These are phyloP conservation scores for Leptographium procerum DNA, from an alignment of 2,329 filamentous ascomycete genomes.

Conservation along the genomic window DNA sequence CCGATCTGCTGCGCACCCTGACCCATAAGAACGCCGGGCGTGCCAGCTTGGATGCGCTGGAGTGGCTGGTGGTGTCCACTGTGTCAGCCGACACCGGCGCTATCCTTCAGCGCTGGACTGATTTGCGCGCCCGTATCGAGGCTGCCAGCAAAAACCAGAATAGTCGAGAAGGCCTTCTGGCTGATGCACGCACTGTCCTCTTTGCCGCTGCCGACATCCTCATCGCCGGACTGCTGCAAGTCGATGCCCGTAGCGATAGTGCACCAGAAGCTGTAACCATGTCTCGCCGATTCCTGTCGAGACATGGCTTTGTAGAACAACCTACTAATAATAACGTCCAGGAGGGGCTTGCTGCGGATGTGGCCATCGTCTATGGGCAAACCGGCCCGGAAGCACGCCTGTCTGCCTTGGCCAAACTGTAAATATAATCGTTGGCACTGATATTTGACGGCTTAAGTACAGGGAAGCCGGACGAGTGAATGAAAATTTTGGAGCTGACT, in stretches of 20 bases:
- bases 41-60: constrained; percentile 29
- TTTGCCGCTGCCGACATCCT: constrained; percentile 32
- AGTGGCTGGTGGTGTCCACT: constrained; percentile 22
- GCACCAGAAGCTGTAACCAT: constrained; percentile 27
- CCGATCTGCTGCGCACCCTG: constrained; percentile 34
- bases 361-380: constrained; percentile 25
- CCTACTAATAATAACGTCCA: constrained; percentile 10
- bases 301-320: constrained; percentile 17
- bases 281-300: constrained; percentile 25
- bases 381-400: background rate
- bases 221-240: constrained; percentile 29
- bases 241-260: constrained; percentile 27
- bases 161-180: constrained; percentile 29
- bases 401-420: background rate
- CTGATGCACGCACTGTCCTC: constrained; percentile 32
- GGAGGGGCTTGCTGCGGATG: constrained; percentile 21
- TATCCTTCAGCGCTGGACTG: constrained; percentile 26
- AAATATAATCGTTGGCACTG: background rate
- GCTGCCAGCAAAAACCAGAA: constrained; percentile 19
- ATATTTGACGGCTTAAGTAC: no score
- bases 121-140: constrained; percentile 26
- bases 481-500: background rate
- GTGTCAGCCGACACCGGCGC: background rate
- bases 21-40: constrained; percentile 30
- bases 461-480: no score